Base-by-base conservation (phyloP, 2,329 filamentous ascomycete species). In the Aspergillus brunneoviolaceus region DNA sequence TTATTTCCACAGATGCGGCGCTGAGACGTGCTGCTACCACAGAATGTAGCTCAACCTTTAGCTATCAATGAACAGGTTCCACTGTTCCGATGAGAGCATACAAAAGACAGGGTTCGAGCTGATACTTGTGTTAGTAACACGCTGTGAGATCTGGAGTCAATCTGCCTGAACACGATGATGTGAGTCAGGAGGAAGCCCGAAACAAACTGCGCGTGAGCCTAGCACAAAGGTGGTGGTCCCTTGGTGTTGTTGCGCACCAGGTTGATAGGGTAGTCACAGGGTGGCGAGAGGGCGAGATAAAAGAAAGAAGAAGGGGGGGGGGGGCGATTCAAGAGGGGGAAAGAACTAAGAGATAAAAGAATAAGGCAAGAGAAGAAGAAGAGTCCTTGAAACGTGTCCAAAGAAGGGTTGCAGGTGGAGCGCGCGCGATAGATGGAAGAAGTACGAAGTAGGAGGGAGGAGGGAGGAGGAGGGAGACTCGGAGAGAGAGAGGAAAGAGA, bases 361-460 rank as follows among this genome's bases (percentile, higher is more conserved):
- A 14, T 2, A 14, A 14, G 10, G 4, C 10, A 14, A 35, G 11
- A 35, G 14, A 35, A 14, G 11, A 49, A 50, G 51, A 45, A 39
- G 58, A 58, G 47, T 57, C 60, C 55, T 65, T 54, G 57, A 42
- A 58, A 59, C 60, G 65, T 63, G 64, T 62, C 59, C 33, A 51
- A 60, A 55, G 53, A 39, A 59, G 60, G 45, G 47, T 47, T 49
- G 57, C 57, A 39, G 58, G 63, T 63, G 62, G 62, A 62, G 58
- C 60, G 66, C 61, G 62, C 59, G 58, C 60, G 53, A 65, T 58
- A 58, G 63, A 55, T 54, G 58, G 57, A 45, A 59, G 59, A 63
- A 63, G 55, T 55, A 55, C 27, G 27, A 27, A 27, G 62, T 61
- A 54, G 61, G 60, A 4, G 39, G 21, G 21, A 21, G 21, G 21